Base-by-base conservation (phyloP, 768 basidiomycete species). In the Auriscalpium vulgare region DNA sequence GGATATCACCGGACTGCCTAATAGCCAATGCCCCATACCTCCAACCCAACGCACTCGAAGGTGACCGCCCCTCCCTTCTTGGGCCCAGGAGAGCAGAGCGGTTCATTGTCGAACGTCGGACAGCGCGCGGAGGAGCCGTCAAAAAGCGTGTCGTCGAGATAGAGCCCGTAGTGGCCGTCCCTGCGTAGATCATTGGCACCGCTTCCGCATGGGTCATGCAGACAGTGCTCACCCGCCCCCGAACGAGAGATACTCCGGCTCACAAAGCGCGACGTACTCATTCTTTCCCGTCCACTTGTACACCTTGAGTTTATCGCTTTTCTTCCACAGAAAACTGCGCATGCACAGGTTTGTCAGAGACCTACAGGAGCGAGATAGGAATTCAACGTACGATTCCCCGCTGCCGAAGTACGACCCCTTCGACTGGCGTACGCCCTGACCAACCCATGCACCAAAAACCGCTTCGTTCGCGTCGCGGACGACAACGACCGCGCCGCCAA, bases 1-100 rank as follows among this genome's bases (percentile, higher is more conserved):
- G 29, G 29, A 29, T 29, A 29, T 29, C 4, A 29, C 7, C 29
- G 4, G 29, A 29, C 29, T 29, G 5, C 29, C 7, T 29, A 43
- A 17, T 2, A 6, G 35, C 84, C 85, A 45, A 93, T 73, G 4
- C 81, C 86, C 95, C 95, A 97, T 0, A 94, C 91, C 66, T 97
- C 95, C 53, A 98, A 68, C 13, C 88, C 93, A 0, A 95, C 86
- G 68, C 92, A 92, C 65, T 95, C 92, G 62, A 97, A 98, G n/a
- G 75, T 69, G 9, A 78, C 78, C 8, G 74, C 72, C 2, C 78
- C 80, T 54, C 72, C 74, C 47, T 70, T 72, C 0, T 71, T 65
- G 0, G 77, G 74, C n/a, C 62, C 65, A 0, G 21, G 38, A 9
- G 78, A 74, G 66, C 91, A 95, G 14, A 95, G 70, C 0, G 88